A percentile compares a stretch with the other conserved stretches of the same genome.
phyloP scores from a whole-genome alignment of 495 filamentous ascomycete genomes.

The Beverwykella pulmonaria region DNA sequence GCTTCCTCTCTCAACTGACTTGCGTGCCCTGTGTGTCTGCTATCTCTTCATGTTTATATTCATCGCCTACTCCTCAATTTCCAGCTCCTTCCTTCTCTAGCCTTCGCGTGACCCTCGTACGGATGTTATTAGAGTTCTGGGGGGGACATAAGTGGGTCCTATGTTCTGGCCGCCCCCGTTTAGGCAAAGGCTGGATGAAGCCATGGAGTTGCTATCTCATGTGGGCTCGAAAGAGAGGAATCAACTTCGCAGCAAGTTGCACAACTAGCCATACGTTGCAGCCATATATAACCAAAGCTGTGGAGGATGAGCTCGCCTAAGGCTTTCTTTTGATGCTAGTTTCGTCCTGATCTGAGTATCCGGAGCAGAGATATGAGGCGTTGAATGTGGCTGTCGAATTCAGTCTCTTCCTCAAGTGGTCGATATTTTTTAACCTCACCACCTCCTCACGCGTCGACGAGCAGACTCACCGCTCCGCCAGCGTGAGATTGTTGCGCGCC shows the following conservation, averaged over 20 bases:
- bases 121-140: too few relatives aligned
- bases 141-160: not conserved
- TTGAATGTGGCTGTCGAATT: not conserved
- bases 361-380: not conserved
- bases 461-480: not conserved
- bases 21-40: too few relatives aligned
- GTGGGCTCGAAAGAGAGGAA: not conserved
- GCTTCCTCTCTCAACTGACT: not conserved
- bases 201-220: not conserved
- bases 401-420: not conserved
- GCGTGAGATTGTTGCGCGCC: not conserved
- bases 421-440: not conserved
- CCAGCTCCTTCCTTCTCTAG: too few relatives aligned
- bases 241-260: not conserved
- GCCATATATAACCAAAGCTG: not conserved
- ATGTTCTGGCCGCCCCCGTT: not conserved
- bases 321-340: slow-evolving; percentile 5
- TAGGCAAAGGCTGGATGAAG: not conserved
- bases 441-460: not conserved
- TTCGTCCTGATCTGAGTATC: not conserved
- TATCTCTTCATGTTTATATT: too few relatives aligned
- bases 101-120: not conserved
- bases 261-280: not conserved
- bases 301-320: slow-evolving; percentile 4
- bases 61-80: too few relatives aligned